These are phyloP conservation scores for Fomitopsis schrenkii DNA, from an alignment of 1,284 basidiomycete genomes.

Conservation along the genomic window DNA sequence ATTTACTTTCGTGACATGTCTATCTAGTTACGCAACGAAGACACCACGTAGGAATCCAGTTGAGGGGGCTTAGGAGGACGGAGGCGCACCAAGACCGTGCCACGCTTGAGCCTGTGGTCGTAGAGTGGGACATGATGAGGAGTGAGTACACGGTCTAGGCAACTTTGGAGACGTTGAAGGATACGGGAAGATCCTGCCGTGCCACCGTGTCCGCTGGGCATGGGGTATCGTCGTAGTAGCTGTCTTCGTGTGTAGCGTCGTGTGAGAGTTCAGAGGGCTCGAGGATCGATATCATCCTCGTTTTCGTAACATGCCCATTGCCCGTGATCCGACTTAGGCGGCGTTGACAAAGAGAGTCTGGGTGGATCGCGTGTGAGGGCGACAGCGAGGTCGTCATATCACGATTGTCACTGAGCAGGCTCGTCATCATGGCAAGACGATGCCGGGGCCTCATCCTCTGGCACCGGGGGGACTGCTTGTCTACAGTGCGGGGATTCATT, in stretches of 20 bases:
- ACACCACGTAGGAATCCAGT: too few species aligned
- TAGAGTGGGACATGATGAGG: conserved; percentile 25
- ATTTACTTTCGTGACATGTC: too few species aligned
- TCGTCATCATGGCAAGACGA: not conserved
- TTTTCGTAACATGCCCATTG: conserved; percentile 2
- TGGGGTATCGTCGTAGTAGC: not conserved
- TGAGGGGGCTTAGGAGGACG: conserved; percentile 40
- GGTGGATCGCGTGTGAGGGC: conserved; percentile 6
- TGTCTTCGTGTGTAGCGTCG: conserved; percentile 1
- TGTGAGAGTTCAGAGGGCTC: conserved; percentile 18
- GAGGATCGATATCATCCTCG: conserved; percentile 16
- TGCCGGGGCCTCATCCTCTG: not conserved
- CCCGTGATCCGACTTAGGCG: conserved; percentile 10
- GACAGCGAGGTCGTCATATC: conserved; percentile 5
- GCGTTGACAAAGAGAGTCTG: conserved; percentile 2
- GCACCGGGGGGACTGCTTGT: not conserved
- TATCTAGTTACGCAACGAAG: too few species aligned
- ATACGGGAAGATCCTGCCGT: conserved; percentile 90
- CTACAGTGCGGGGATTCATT: not conserved
- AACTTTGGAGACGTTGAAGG: conserved; percentile 93
- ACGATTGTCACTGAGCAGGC: not conserved
- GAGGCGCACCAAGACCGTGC: conserved; percentile 15
- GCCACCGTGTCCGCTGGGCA: conserved; percentile 71
- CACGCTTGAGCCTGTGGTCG: conserved; percentile 5
- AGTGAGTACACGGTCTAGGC: conserved; percentile 31